phyloP scores from a whole-genome alignment of 768 basidiomycete species.

The Rhizopogon vulgaris region DNA sequence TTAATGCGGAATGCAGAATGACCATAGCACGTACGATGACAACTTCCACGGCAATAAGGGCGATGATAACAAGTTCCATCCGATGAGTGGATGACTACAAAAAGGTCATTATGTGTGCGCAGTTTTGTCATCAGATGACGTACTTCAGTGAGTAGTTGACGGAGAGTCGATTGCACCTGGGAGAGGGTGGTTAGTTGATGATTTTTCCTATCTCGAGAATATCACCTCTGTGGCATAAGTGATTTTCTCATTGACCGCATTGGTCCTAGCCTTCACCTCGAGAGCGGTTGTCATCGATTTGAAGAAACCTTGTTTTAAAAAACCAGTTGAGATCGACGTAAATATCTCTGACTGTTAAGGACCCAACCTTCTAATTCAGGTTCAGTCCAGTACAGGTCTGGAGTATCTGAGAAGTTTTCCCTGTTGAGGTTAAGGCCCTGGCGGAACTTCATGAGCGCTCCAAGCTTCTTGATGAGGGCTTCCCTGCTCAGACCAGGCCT shows the following conservation, averaged over 20 bases:
- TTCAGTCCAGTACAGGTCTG: constrained; percentile 93
- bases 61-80: constrained; percentile 95
- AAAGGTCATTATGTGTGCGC: background rate
- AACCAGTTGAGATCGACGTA: background rate
- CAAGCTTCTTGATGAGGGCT: constrained; percentile 87
- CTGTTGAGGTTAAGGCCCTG: constrained; percentile 88
- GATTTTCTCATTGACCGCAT: constrained; percentile 85
- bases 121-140: background rate
- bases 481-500: constrained; percentile 77
- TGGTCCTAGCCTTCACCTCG: constrained; percentile 78
- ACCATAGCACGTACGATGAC: constrained; percentile 56
- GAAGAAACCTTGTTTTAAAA: constrained; percentile 55
- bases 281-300: constrained; percentile 79
- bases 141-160: constrained; percentile 84
- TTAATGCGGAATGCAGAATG: background rate
- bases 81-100: constrained; percentile 77
- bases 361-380: constrained; percentile 76
- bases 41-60: constrained; percentile 93
- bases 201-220: constrained; percentile 1
- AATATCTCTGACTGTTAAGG: background rate
- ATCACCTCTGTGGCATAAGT: constrained; percentile 78
- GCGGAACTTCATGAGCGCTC: constrained; percentile 85
- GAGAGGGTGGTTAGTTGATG: background rate
- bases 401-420: constrained; percentile 84
- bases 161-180: constrained; percentile 79